These are phyloP conservation scores for Jatropha podagrica DNA, from an alignment of 441 rosid genomes.

Conservation along the genomic window DNA sequence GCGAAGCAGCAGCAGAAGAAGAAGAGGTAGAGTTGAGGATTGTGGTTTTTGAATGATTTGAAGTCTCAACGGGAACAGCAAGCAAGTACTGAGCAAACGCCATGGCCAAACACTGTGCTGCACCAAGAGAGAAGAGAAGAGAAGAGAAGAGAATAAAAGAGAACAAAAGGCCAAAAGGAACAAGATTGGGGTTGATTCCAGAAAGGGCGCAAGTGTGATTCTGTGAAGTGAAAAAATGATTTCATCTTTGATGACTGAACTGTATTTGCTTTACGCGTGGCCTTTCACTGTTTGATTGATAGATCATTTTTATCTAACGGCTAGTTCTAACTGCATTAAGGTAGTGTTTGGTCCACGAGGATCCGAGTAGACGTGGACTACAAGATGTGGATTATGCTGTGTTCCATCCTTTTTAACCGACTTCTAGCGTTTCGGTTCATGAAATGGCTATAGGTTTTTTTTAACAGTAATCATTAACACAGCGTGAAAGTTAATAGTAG, in stretches of 20 bases:
- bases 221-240: neutral
- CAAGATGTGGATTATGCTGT: too few relatives aligned
- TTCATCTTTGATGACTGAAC: constrained; percentile 5
- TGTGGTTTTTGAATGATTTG: constrained; percentile 27
- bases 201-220: constrained; percentile 1
- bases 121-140: neutral
- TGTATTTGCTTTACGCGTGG: constrained; percentile 12
- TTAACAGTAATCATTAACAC: too few relatives aligned
- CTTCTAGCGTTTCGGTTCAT: too few relatives aligned
- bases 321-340: neutral
- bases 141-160: neutral
- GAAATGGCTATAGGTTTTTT: too few relatives aligned
- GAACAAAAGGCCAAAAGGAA: neutral
- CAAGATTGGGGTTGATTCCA: constrained; percentile 1
- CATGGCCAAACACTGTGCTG: constrained; percentile 32
- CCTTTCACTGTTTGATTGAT: neutral
- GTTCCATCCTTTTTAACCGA: too few relatives aligned
- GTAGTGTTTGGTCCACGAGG: neutral
- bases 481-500: too few relatives aligned
- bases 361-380: neutral
- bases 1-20: constrained; percentile 13
- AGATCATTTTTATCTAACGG: neutral
- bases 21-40: constrained; percentile 20
- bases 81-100: constrained; percentile 56
- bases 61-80: constrained; percentile 44